These are phyloP conservation scores for Pythium guiyangense DNA, from an alignment of 352 stramenopile genomes.

Conservation along the genomic window DNA sequence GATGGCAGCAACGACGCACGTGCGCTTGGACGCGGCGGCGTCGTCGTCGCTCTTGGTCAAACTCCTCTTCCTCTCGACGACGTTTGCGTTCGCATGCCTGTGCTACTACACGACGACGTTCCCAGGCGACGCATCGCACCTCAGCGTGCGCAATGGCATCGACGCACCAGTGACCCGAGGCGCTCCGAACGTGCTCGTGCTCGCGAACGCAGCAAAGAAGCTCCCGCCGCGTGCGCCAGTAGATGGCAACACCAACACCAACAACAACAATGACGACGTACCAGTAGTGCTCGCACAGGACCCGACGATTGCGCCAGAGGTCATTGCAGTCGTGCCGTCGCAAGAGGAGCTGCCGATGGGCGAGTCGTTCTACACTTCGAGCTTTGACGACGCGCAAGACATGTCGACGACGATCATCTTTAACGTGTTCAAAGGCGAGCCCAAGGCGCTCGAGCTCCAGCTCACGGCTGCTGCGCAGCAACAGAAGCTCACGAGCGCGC, in stretches of 20 bases:
- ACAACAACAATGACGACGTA: not conserved
- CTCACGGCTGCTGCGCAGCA: conserved; percentile 30
- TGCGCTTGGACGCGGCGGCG: not conserved
- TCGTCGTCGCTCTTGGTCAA: not conserved
- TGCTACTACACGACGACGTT: conserved; percentile 9
- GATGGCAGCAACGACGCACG: not conserved
- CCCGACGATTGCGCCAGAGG: not conserved
- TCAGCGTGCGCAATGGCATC: too few relatives aligned
- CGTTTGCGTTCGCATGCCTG: conserved; percentile 8
- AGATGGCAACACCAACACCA: not conserved
- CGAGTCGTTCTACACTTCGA: conserved; percentile 41
- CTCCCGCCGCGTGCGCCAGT: not conserved
- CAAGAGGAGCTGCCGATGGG: conserved; percentile 27
- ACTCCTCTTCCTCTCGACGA: conserved; percentile 4
- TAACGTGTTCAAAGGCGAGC: conserved; percentile 57
- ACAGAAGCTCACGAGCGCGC: conserved; percentile 23
- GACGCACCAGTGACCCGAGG: not conserved
- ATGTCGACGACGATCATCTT: conserved; percentile 74
- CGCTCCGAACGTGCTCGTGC: conserved; percentile 8
- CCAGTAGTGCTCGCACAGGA: not conserved
- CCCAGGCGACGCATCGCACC: too few relatives aligned
- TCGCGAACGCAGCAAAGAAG: conserved; percentile 2
- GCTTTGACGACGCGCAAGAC: conserved; percentile 19
- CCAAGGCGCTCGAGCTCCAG: conserved; percentile 38
- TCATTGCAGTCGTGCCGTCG: conserved; percentile 2